Conservation (phyloP, 768 basidiomycete genomes). For the Boletus rubescentipes region DNA sequence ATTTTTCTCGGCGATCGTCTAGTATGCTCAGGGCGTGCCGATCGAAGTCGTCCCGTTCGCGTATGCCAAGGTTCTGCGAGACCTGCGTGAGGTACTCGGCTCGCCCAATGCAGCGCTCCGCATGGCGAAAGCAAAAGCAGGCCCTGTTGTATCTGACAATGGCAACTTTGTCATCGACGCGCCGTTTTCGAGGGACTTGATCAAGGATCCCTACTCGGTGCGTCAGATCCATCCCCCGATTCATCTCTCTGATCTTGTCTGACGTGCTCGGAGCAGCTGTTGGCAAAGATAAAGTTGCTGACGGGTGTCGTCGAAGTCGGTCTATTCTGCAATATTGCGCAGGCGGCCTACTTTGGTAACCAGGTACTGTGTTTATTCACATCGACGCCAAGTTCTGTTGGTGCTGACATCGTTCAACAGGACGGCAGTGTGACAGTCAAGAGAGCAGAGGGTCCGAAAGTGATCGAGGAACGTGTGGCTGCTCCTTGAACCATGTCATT, state of each 20-base stretch:
- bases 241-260: neutral
- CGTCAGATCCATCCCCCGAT: neutral
- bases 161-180: constrained; percentile 98
- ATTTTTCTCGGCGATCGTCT: neutral
- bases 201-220: constrained; percentile 67
- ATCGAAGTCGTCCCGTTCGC: constrained; percentile 98
- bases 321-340: constrained; percentile 89
- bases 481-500: neutral
- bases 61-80: constrained; percentile 82
- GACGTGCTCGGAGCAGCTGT: constrained; percentile 47
- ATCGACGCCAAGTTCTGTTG: neutral
- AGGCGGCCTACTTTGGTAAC: constrained; percentile 97
- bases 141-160: constrained; percentile 96
- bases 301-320: constrained; percentile 99
- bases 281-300: constrained; percentile 84
- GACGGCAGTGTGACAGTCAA: constrained; percentile 72
- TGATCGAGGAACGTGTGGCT: constrained; percentile 20
- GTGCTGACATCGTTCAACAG: constrained; percentile 30
- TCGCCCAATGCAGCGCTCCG: constrained; percentile 76
- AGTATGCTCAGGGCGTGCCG: constrained; percentile 90
- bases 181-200: constrained; percentile 70
- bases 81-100: constrained; percentile 57
- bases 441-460: constrained; percentile 31
- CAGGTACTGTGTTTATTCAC: constrained; percentile 43
- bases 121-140: constrained; percentile 93